Conservation (phyloP, 176 grass and related monocot species). For the Paspalum notatum region DNA sequence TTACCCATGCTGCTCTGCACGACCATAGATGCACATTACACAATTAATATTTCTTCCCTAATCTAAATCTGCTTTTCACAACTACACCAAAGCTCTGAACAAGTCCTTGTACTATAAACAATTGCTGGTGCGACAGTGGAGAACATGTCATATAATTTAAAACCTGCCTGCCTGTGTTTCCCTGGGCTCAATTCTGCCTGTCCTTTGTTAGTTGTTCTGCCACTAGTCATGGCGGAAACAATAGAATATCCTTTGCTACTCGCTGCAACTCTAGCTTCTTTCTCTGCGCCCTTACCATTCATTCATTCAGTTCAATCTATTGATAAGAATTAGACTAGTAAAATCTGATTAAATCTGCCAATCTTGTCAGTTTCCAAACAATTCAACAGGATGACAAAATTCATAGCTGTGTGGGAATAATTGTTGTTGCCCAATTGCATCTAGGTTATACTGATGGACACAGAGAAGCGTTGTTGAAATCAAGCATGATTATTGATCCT, state of each 20-base stretch:
- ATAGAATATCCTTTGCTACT: background rate
- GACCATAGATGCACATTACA: background rate
- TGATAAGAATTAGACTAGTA: background rate
- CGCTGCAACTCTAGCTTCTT: background rate
- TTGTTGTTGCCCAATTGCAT: background rate
- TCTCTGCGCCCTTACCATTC: background rate
- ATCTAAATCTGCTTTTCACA: background rate
- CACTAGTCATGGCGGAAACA: background rate
- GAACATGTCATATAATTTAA: background rate
- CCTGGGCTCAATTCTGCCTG: background rate
- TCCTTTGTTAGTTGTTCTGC: background rate
- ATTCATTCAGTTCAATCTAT: slow-evolving; percentile 25
- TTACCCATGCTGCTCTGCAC: slow-evolving; percentile 20
- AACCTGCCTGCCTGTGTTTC: background rate
- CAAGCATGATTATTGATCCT: background rate
- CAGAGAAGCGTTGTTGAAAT: background rate
- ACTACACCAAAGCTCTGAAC: background rate
- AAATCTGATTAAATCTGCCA: background rate
- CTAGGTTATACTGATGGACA: background rate
- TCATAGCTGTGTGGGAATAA: background rate
- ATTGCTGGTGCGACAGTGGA: background rate
- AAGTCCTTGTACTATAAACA: background rate
- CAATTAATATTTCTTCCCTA: background rate
- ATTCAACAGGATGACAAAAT: background rate
- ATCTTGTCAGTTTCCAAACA: too few relatives aligned